These are phyloP conservation scores for Emiliania huxleyi DNA, from an alignment of 78 protist species.

Conservation along the genomic window DNA sequence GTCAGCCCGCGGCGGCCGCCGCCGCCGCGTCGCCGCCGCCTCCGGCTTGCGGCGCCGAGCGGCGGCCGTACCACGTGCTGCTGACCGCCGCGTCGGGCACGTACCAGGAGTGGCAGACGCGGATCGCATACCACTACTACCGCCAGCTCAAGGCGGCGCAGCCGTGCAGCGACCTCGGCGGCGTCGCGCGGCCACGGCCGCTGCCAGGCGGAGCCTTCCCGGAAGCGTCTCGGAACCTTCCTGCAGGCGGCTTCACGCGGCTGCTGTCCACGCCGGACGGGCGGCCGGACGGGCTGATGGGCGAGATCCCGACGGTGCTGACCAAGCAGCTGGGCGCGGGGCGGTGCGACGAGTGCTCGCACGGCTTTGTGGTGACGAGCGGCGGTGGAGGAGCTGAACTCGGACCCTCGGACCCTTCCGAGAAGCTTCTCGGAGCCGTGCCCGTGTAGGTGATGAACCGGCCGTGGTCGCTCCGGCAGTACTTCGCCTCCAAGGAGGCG, in stretches of 20 bases:
- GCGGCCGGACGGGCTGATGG: background rate
- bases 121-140: conserved; percentile 24
- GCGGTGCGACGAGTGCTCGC: background rate
- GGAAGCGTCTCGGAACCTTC: background rate
- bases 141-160: background rate
- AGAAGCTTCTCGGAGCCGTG: too few species aligned
- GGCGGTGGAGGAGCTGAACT: too few species aligned
- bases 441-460: conserved; percentile 18
- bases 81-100: conserved; percentile 3
- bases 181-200: background rate
- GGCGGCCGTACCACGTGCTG: background rate
- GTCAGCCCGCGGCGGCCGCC: background rate
- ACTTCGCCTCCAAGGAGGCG: background rate
- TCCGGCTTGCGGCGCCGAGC: too few species aligned
- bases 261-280: background rate
- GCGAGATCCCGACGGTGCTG: background rate
- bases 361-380: conserved; percentile 15
- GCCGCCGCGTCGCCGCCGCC: background rate
- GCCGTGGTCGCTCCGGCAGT: background rate
- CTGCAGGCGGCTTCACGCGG: conserved; percentile 14
- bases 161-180: background rate
- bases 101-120: conserved; percentile 23
- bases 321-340: background rate
- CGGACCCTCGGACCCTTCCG: too few species aligned
- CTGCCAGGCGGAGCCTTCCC: background rate